Conservation (phyloP, 139 green algal genomes). For the Desmodesmus armatus region DNA sequence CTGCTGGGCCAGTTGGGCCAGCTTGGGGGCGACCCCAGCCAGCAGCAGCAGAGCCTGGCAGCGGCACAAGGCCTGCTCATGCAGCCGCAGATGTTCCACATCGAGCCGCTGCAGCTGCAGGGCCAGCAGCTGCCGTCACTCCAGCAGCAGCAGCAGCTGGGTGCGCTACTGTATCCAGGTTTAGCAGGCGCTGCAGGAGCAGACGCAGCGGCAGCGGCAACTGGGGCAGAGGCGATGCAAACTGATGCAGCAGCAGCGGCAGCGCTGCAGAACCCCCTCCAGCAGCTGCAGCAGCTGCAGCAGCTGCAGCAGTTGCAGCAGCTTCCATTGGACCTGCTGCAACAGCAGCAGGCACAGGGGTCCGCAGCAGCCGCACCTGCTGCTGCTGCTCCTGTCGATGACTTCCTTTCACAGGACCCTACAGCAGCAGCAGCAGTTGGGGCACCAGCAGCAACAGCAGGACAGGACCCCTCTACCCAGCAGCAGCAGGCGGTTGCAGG, state of each 20-base stretch:
- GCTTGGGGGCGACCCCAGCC: not conserved
- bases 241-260: not conserved
- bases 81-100: not conserved
- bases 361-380: not conserved
- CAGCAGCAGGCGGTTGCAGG: slow-evolving; percentile 16
- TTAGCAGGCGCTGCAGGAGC: not conserved
- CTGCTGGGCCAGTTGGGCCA: too few species aligned
- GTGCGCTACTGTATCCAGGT: not conserved
- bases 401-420: too few species aligned
- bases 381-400: too few species aligned
- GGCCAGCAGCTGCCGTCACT: not conserved
- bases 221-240: not conserved
- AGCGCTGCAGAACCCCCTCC: not conserved
- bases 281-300: not conserved
- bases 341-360: not conserved
- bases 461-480: not conserved
- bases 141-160: slow-evolving; percentile 17
- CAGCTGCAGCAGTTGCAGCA: slow-evolving; percentile 1
- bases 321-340: not conserved
- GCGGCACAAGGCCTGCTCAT: too few species aligned
- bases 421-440: not conserved
- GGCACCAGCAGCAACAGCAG: not conserved
- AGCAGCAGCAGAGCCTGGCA: not conserved
- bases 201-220: not conserved
- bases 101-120: not conserved